A percentile compares a stretch with the other conserved stretches of the same genome.
These are phyloP conservation scores for Termitomyces bulborhizus DNA, from an alignment of 768 basidiomycete species.

Conservation along the genomic window DNA sequence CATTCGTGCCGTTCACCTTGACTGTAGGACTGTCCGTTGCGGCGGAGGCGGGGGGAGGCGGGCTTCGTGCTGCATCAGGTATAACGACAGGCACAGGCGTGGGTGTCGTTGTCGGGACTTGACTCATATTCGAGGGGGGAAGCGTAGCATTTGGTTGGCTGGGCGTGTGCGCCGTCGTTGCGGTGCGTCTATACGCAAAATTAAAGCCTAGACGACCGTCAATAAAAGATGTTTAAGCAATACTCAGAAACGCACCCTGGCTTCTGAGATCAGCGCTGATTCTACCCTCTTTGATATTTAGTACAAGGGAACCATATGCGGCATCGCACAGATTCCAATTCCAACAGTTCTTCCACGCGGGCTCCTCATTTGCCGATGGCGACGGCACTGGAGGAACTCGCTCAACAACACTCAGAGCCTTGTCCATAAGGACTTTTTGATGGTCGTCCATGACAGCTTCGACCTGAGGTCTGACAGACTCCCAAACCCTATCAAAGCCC, in stretches of 20 bases:
- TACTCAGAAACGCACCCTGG: conserved; percentile 53
- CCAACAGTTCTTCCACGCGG: conserved; percentile 99
- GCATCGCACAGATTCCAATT: conserved; percentile 99
- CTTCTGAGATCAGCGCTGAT: conserved; percentile 90
- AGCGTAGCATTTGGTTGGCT: conserved; percentile 49
- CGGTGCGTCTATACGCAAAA: conserved; percentile 84
- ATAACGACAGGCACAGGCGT: conserved; percentile 21
- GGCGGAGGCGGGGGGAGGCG: conserved; percentile 27
- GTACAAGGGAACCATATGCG: conserved; percentile 80
- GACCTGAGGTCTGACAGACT: conserved; percentile 86
- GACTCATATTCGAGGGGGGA: conserved; percentile 25
- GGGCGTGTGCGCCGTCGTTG: conserved; percentile 54
- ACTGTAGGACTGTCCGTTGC: conserved; percentile 26
- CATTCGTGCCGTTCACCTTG: conserved; percentile 34
- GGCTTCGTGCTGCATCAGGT: not conserved
- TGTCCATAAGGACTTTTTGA: conserved; percentile 83
- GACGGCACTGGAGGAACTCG: conserved; percentile 60
- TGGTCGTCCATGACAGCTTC: conserved; percentile 88
- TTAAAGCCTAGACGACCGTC: conserved; percentile 68
- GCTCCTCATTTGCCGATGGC: conserved; percentile 66
- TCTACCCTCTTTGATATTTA: conserved; percentile 89
- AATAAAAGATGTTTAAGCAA: not conserved
- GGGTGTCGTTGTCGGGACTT: conserved; percentile 20
- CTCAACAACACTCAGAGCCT: conserved; percentile 80
- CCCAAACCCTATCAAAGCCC: conserved; percentile 89